A percentile compares a stretch with the other conserved stretches of the same genome.
These are phyloP conservation scores for Dothistroma septosporum DNA, from an alignment of 2,329 filamentous ascomycete species.

Conservation along the genomic window DNA sequence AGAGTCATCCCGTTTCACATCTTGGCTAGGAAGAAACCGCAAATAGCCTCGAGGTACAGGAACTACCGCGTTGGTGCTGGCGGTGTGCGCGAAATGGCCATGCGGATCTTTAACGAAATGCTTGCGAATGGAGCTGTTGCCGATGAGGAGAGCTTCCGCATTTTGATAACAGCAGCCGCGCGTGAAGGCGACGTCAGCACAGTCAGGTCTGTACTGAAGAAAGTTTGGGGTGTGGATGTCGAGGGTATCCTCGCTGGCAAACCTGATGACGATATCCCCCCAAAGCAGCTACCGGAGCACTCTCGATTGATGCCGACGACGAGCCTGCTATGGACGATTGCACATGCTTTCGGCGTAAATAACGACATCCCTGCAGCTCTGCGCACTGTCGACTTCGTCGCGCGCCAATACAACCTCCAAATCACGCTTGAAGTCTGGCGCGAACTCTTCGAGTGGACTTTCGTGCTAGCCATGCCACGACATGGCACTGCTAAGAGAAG, in stretches of 20 bases:
- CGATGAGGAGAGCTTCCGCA: constrained; percentile 52
- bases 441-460: constrained; percentile 64
- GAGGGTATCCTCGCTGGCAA: constrained; percentile 37
- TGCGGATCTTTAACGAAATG: constrained; percentile 49
- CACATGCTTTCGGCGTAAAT: constrained; percentile 64
- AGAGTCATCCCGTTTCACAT: constrained; percentile 37
- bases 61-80: constrained; percentile 29
- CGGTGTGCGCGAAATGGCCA: constrained; percentile 29
- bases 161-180: constrained; percentile 50
- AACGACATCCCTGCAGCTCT: constrained; percentile 58
- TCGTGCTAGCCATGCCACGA: constrained; percentile 49
- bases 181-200: constrained; percentile 50
- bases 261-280: constrained; percentile 32
- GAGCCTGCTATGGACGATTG: constrained; percentile 61
- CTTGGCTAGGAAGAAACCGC: constrained; percentile 16
- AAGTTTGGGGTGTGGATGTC: constrained; percentile 54
- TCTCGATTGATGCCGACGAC: constrained; percentile 57
- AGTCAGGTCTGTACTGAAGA: constrained; percentile 47
- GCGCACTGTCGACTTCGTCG: constrained; percentile 59
- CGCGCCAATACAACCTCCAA: constrained; percentile 54
- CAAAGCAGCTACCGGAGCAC: constrained; percentile 40
- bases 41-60: constrained; percentile 10
- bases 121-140: constrained; percentile 40
- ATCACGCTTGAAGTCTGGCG: constrained; percentile 61
- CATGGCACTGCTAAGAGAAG: constrained; percentile 26